phyloP scores from a whole-genome alignment of 768 basidiomycete genomes.

The Lenzites betulinus region DNA sequence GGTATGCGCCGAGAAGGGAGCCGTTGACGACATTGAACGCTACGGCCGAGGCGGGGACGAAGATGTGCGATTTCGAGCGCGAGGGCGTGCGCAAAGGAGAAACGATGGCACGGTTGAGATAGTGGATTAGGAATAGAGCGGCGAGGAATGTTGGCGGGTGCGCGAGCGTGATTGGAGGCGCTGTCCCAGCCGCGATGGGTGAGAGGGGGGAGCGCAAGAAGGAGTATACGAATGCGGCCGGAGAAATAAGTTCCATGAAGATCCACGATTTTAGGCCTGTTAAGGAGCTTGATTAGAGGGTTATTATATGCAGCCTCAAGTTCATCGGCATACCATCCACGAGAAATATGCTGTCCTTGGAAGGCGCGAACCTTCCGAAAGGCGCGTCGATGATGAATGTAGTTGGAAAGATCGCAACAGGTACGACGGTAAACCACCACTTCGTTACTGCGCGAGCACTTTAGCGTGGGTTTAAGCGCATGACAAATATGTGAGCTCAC shows the following conservation, averaged over 20 bases:
- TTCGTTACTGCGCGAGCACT: slow-evolving; percentile 32
- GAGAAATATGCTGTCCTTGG: slow-evolving; percentile 46
- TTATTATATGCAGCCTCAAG: neutral
- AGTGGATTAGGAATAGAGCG: slow-evolving; percentile 69
- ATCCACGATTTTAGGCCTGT: slow-evolving; percentile 65
- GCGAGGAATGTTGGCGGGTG: slow-evolving; percentile 53
- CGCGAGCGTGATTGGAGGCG: slow-evolving; percentile 33
- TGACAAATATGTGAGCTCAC: neutral
- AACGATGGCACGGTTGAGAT: slow-evolving; percentile 79
- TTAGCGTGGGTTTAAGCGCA: neutral
- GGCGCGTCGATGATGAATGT: slow-evolving; percentile 68
- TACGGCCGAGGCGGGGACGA: slow-evolving; percentile 55
- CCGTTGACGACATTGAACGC: slow-evolving; percentile 78
- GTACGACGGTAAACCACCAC: slow-evolving; percentile 49
- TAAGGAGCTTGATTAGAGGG: slow-evolving; percentile 11
- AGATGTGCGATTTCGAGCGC: slow-evolving; percentile 73
- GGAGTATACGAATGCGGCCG: slow-evolving; percentile 51
- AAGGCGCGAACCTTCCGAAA: slow-evolving; percentile 73
- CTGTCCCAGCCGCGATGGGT: slow-evolving; percentile 28
- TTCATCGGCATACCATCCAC: slow-evolving; percentile 51
- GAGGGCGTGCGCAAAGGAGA: slow-evolving; percentile 81
- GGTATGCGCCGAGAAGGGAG: slow-evolving; percentile 65
- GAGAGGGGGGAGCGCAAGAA: slow-evolving; percentile 54
- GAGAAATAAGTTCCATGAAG: slow-evolving; percentile 71
- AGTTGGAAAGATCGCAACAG: slow-evolving; percentile 38